phyloP scores from a whole-genome alignment of 163 green algal species.

The Scenedesmus sp. region DNA sequence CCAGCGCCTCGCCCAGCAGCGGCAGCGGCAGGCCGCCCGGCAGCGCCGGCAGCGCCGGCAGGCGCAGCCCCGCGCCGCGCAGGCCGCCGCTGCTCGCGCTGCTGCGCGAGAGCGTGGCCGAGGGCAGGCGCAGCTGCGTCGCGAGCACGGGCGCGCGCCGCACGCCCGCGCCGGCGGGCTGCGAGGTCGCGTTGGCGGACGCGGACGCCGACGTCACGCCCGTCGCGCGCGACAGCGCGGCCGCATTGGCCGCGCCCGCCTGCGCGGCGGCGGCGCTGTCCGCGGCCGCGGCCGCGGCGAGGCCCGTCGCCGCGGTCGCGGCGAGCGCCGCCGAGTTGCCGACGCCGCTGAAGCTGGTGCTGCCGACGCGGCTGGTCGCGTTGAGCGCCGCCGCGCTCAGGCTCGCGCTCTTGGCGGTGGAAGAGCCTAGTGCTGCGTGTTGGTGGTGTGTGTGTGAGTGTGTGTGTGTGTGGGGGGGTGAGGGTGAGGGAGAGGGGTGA shows the following conservation, averaged over 20 bases:
- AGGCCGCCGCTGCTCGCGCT: conserved; percentile 20
- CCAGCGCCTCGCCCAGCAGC: conserved; percentile 4
- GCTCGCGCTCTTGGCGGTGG: conserved; percentile 24
- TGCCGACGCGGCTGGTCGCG: conserved; percentile 10
- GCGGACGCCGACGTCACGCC: conserved; percentile 15
- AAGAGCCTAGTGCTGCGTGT: conserved; percentile 17
- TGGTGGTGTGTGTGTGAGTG: too few relatives aligned
- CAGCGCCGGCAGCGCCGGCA: background rate
- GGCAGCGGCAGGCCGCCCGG: background rate
- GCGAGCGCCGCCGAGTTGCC: conserved; percentile 19
- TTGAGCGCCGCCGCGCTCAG: conserved; percentile 25
- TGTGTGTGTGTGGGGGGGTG: too few relatives aligned
- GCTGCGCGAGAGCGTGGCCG: conserved; percentile 9
- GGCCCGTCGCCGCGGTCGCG: conserved; percentile 21
- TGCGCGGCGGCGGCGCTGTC: conserved; percentile 5
- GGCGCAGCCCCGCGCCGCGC: background rate
- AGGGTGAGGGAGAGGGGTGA: too few relatives aligned
- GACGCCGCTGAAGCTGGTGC: conserved; percentile 7
- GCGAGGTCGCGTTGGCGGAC: conserved; percentile 8
- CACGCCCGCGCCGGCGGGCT: background rate
- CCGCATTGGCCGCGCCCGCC: conserved; percentile 13
- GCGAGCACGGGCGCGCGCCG: background rate
- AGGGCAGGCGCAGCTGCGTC: conserved; percentile 18
- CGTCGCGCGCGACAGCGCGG: background rate
- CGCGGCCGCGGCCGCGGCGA: background rate